Conservation (phyloP, 495 filamentous ascomycete species). For the Podospora sp. region DNA sequence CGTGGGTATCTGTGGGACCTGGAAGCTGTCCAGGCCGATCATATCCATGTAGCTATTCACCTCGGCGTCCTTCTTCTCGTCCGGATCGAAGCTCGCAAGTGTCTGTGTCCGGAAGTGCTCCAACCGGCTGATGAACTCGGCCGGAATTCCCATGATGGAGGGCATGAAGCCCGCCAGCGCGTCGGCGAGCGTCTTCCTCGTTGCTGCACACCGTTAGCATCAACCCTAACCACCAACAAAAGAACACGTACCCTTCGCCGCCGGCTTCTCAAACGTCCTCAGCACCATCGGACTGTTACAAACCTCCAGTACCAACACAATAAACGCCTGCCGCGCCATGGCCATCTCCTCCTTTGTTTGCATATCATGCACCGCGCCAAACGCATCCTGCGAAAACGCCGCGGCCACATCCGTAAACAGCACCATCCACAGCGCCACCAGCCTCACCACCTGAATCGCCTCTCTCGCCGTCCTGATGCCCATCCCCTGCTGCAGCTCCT, state of each 20-base stretch:
- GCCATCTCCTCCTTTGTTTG: conserved; percentile 51
- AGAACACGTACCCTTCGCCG: conserved; percentile 44
- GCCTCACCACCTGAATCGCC: conserved; percentile 40
- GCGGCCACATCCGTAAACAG: conserved; percentile 46
- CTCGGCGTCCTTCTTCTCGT: conserved; percentile 50
- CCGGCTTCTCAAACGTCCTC: conserved; percentile 44
- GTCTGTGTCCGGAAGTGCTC: conserved; percentile 56
- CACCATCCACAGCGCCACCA: conserved; percentile 48
- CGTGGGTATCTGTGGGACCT: conserved; percentile 65
- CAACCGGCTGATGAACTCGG: conserved; percentile 52
- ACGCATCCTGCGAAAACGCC: conserved; percentile 44
- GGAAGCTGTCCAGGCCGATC: conserved; percentile 56
- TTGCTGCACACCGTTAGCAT: conserved; percentile 33
- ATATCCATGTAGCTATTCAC: conserved; percentile 57
- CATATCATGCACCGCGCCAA: conserved; percentile 41
- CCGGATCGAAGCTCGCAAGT: conserved; percentile 48
- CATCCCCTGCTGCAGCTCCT: conserved; percentile 43
- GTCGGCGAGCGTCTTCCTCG: conserved; percentile 50
- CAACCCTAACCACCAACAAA: background rate
- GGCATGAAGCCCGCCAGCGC: conserved; percentile 56
- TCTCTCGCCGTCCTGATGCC: conserved; percentile 40
- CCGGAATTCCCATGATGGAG: conserved; percentile 51
- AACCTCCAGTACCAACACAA: conserved; percentile 50
- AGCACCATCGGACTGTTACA: conserved; percentile 55
- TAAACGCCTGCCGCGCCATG: conserved; percentile 56